Evolutionary conservation across 441 rosid species (phyloP).

Genomic region (Metrosideros polymorpha): DNA sequence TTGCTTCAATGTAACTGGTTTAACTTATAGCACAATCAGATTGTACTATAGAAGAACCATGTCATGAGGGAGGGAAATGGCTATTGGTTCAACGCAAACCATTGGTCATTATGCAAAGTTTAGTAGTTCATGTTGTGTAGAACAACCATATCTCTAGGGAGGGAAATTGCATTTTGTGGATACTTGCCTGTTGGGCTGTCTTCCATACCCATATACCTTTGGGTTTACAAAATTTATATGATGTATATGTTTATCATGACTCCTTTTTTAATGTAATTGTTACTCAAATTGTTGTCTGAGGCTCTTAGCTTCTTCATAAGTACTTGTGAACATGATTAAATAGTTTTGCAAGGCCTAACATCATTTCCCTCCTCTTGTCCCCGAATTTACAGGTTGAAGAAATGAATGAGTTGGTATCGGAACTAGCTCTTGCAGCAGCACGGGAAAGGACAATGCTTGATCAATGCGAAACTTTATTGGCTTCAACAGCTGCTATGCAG

Average conservation of each 20-base stretch:
- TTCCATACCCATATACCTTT: background rate
- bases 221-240: background rate
- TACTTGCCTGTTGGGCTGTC: background rate
- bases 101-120: background rate
- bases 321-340: background rate
- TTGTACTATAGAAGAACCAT: background rate
- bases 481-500: slow-evolving; percentile 59
- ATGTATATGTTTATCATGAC: background rate
- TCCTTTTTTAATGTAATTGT: background rate
- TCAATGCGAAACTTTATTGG: slow-evolving; percentile 58
- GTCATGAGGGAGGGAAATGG: background rate
- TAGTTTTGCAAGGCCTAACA: background rate
- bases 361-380: background rate
- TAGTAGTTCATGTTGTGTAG: background rate
- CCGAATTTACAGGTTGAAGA: slow-evolving; percentile 45
- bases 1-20: background rate
- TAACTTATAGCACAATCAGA: background rate
- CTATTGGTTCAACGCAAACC: background rate
- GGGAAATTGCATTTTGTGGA: background rate
- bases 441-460: slow-evolving; percentile 53
- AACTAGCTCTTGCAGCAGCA: slow-evolving; percentile 52
- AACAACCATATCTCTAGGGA: background rate
- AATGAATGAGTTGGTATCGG: slow-evolving; percentile 51
- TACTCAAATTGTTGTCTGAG: background rate
- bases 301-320: background rate